Conservation (phyloP, 1,284 basidiomycete species). For the Gymnopus androsaceus region DNA sequence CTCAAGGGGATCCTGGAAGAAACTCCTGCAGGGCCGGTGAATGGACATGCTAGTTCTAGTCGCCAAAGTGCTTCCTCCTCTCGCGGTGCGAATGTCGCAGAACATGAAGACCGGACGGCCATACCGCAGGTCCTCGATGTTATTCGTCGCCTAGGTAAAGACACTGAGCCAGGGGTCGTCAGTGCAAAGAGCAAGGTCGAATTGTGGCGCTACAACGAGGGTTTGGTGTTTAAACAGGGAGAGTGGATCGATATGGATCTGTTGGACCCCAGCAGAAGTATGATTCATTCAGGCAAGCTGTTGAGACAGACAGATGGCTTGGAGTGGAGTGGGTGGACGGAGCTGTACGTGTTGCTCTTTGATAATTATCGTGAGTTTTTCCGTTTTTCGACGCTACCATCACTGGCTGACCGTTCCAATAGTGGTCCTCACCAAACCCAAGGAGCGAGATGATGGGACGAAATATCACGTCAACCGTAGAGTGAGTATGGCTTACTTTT, state of each 20-base stretch:
- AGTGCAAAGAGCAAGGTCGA: constrained; percentile 87
- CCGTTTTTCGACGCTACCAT: neutral
- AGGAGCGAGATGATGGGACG: constrained; percentile 69
- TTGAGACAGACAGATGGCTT: constrained; percentile 85
- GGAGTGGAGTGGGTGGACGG: constrained; percentile 81
- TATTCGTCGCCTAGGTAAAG: constrained; percentile 81
- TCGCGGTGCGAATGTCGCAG: neutral
- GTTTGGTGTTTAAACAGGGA: constrained; percentile 77
- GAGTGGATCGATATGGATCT: constrained; percentile 87
- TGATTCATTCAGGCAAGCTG: constrained; percentile 82
- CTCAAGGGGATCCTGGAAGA: constrained; percentile 77
- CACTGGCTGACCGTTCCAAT: neutral
- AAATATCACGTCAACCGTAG: constrained; percentile 81
- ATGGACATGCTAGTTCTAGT: neutral
- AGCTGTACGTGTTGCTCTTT: constrained; percentile 85
- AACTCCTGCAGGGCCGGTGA: constrained; percentile 49
- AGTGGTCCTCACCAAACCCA: constrained; percentile 89
- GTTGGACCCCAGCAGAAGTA: constrained; percentile 75
- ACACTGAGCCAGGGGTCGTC: constrained; percentile 78
- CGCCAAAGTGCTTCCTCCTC: neutral
- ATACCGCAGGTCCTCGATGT: constrained; percentile 86
- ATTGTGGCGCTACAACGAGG: constrained; percentile 81
- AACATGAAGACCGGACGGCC: constrained; percentile 77
- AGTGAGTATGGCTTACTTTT: neutral
- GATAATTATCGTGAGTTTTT: constrained; percentile 82